A percentile compares a stretch with the other conserved stretches of the same genome.
Evolutionary conservation across 2,329 filamentous ascomycete genomes (phyloP).

Genomic region (Neodidymelliopsis sp.): DNA sequence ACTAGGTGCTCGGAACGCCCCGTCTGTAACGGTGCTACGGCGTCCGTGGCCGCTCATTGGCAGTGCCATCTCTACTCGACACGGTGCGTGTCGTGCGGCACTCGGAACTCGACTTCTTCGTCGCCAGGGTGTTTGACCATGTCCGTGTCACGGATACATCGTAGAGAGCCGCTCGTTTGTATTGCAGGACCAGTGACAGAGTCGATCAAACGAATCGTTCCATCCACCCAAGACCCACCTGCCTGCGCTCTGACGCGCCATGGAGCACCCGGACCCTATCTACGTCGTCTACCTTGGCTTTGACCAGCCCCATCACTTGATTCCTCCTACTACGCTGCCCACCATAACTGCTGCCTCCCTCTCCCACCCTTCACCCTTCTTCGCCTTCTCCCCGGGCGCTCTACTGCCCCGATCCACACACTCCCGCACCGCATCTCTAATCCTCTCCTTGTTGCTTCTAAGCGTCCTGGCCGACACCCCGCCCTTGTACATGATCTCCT

Average conservation of each 20-base stretch:
- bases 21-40: constrained; percentile 10
- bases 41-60: constrained; percentile 4
- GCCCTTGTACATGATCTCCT: constrained; percentile 83
- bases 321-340: constrained; percentile 73
- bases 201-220: constrained; percentile 5
- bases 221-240: not conserved
- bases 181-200: constrained; percentile 7
- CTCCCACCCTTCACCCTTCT: constrained; percentile 71
- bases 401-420: constrained; percentile 82
- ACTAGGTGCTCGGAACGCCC: not conserved
- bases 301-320: constrained; percentile 34
- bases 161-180: not conserved
- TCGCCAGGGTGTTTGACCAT: constrained; percentile 9
- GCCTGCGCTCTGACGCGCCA: not conserved
- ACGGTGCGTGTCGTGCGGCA: not conserved
- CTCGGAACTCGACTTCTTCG: not conserved
- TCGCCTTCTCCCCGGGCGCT: constrained; percentile 64
- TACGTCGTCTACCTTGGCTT: too few relatives aligned
- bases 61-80: not conserved
- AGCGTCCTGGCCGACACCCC: constrained; percentile 85
- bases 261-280: constrained; percentile 4
- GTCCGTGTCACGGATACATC: constrained; percentile 1
- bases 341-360: constrained; percentile 96
- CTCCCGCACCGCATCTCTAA: constrained; percentile 79
- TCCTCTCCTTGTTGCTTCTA: constrained; percentile 74